Evolutionary conservation across 1,139 yeast species (phyloP), one percentile per base, ranked within the genome.

Genomic region (Hemisphaericaspora lyxosophila): DNA sequence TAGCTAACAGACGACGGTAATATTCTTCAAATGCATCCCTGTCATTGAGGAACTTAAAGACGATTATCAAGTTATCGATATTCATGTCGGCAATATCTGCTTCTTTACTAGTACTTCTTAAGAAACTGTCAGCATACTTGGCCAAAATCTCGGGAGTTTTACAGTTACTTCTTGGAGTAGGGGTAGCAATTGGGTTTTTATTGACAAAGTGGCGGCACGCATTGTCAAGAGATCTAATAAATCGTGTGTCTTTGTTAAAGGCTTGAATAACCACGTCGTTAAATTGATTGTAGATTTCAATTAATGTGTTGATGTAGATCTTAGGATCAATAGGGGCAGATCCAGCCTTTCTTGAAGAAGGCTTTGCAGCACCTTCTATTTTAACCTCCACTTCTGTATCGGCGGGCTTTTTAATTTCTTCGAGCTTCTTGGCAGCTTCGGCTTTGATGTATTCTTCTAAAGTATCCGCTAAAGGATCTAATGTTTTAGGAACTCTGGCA

Each of bases 11-110:
- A 50, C 97, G 80, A 60, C 97, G 82, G 63, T 92, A 94, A 64
- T 86, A 86, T 50, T 84, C 86, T 65, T 92, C 98, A 62, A 94
- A 94, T 29, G 94, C 86, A 67, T 94, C 98, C 60, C 90, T 90
- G 60, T 92, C 97, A 39, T 87, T 90, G 40, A 94, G 76, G 57
- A 87, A 92, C 54, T 84, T 85, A 70, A 94, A 88, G 19, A 92
- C 75, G 22, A 81, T 78, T 88, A 92, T 87, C 53, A 92, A 78
- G 51, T 90, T 92, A 50, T 85, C 90, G 17, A 83, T 72, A 43
- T 83, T 86, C 82, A 90, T 80, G 53, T 85, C 92, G 41, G 70
- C 67, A 13, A 78, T 71, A 46, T 83, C 92, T 0, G 80, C 70
- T 48, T 82, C 87, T 55, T 85, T 83, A 29, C 82, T 76, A 27